A percentile compares a stretch with the other conserved stretches of the same genome.
Conservation (phyloP, 2,329 filamentous ascomycete species). For the Exophiala dermatitidis region DNA sequence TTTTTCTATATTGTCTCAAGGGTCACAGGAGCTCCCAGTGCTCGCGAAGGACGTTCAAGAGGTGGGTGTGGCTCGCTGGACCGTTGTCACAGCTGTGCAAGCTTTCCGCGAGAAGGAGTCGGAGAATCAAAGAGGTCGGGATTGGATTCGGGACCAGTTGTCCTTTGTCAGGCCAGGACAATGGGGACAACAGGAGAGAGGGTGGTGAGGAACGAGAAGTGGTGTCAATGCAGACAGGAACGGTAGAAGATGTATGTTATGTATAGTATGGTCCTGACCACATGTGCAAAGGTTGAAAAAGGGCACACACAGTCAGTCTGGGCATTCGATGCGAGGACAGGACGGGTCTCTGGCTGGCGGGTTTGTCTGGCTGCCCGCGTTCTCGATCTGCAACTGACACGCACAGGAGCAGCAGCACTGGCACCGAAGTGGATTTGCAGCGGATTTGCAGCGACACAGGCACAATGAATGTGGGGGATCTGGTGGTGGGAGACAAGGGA, state of each 20-base stretch:
- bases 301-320: neutral
- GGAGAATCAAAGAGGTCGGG: neutral
- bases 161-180: neutral
- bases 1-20: neutral
- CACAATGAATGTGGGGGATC: no score
- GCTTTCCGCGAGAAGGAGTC: slow-evolving; percentile 14
- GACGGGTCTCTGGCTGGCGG: no score
- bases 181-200: neutral
- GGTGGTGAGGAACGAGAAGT: slow-evolving; percentile 2
- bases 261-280: neutral
- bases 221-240: slow-evolving; percentile 1
- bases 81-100: neutral
- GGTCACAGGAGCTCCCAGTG: neutral
- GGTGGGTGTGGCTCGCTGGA: no score
- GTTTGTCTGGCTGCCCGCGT: no score
- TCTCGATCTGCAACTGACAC: no score
- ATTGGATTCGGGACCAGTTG: neutral
- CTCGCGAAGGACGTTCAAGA: neutral
- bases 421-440: no score
- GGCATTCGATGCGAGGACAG: neutral
- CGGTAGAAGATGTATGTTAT: neutral
- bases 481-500: no score
- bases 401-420: no score
- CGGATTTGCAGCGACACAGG: no score
- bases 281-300: slow-evolving; percentile 3